Percentiles rank a stretch among this genome's conserved stretches.
These are phyloP conservation scores for Ceratobasidium sp. DNA, from an alignment of 1,284 basidiomycete species.

Conservation along the genomic window DNA sequence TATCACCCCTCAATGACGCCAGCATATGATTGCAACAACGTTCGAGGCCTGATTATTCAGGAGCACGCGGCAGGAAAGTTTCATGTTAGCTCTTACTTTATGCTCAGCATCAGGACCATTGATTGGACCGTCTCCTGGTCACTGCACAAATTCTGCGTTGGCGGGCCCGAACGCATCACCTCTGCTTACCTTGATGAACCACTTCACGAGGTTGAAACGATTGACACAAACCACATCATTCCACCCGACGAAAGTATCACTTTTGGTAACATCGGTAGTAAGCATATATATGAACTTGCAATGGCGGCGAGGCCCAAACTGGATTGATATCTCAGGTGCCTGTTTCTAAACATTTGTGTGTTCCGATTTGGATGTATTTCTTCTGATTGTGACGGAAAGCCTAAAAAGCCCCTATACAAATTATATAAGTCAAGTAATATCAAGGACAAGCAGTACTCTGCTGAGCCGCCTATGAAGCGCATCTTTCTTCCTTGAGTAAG, in stretches of 20 bases:
- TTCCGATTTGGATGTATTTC: no score
- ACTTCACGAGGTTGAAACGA: background rate
- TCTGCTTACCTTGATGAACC: background rate
- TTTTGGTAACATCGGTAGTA: background rate
- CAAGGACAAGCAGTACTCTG: conserved; percentile 6
- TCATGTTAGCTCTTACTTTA: conserved; percentile 3
- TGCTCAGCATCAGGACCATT: background rate
- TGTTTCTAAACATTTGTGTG: no score
- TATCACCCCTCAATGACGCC: conserved; percentile 7
- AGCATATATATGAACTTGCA: conserved; percentile 9
- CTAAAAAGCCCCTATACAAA: no score
- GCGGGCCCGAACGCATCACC: background rate
- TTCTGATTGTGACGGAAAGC: no score
- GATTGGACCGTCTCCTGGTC: background rate
- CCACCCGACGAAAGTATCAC: background rate
- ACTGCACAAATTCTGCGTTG: conserved; percentile 3
- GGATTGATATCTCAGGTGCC: no score
- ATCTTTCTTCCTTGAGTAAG: conserved; percentile 28
- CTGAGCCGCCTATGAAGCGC: background rate
- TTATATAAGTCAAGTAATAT: no score
- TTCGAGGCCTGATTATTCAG: background rate
- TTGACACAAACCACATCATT: background rate
- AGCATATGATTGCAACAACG: background rate
- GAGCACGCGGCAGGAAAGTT: background rate
- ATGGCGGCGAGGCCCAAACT: background rate